phyloP scores from a whole-genome alignment of 75 land plant genomes.

The Sequoiadendron giganteum region DNA sequence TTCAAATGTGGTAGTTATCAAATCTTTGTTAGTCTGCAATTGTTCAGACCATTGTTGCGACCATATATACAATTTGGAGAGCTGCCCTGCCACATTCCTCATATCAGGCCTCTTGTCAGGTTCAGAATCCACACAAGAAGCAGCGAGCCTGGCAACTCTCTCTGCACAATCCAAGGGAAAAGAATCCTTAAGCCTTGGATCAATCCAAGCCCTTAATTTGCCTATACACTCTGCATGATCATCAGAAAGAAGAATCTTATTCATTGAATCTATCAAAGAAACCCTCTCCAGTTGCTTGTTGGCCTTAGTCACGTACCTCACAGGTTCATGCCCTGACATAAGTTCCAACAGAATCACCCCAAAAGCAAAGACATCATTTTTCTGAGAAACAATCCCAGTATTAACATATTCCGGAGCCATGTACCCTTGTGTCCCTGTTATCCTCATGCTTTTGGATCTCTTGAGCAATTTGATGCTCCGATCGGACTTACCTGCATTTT shows the following conservation, averaged over 20 bases:
- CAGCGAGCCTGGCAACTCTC: slow-evolving; percentile 26
- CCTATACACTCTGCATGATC: neutral
- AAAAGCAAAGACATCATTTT: slow-evolving; percentile 39
- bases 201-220: slow-evolving; percentile 35
- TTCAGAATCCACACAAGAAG: slow-evolving; percentile 25
- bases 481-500: neutral
- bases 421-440: slow-evolving; percentile 45
- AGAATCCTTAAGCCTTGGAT: slow-evolving; percentile 35
- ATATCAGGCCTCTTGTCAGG: slow-evolving; percentile 33
- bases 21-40: slow-evolving; percentile 13
- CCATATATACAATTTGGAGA: slow-evolving; percentile 16
- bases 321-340: slow-evolving; percentile 37
- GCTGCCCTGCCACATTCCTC: slow-evolving; percentile 24
- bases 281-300: neutral
- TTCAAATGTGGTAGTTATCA: neutral
- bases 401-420: slow-evolving; percentile 50
- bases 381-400: slow-evolving; percentile 26
- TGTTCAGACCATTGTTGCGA: slow-evolving; percentile 25
- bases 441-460: slow-evolving; percentile 28
- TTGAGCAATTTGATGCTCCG: neutral
- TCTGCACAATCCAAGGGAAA: slow-evolving; percentile 37
- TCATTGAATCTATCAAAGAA: neutral
- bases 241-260: neutral
- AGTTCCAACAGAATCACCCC: slow-evolving; percentile 44
- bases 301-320: slow-evolving; percentile 7